phyloP scores from a whole-genome alignment of 352 stramenopile genomes.

The Phytophthora idaei region DNA sequence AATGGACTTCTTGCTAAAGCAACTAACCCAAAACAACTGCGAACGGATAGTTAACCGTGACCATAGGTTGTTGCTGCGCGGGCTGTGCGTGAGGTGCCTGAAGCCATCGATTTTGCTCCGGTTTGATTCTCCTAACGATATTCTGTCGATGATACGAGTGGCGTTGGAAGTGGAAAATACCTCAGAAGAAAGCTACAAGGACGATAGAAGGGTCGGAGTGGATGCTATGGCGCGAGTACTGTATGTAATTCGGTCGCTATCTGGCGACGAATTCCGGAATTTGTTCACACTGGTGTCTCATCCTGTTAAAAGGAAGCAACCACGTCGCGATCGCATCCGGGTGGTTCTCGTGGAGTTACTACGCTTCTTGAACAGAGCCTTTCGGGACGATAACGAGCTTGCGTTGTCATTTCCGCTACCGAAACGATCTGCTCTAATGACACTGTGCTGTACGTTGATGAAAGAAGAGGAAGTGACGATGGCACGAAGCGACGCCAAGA shows the following conservation, averaged over 20 bases:
- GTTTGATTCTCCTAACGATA: conserved; percentile 57
- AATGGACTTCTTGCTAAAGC: conserved; percentile 41
- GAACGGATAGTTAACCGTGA: conserved; percentile 14
- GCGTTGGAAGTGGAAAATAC: conserved; percentile 18
- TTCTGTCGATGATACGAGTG: conserved; percentile 45
- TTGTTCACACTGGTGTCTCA: conserved; percentile 40
- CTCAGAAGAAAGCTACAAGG: background rate
- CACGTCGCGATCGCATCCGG: conserved; percentile 53
- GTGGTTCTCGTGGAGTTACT: conserved; percentile 46
- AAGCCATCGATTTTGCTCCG: conserved; percentile 59
- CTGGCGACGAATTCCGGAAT: conserved; percentile 37
- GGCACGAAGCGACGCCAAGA: conserved; percentile 50
- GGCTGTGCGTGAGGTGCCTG: conserved; percentile 45
- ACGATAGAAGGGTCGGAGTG: conserved; percentile 27
- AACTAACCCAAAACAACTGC: conserved; percentile 32
- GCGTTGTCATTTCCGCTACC: conserved; percentile 16
- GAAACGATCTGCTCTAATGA: conserved; percentile 48
- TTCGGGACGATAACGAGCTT: conserved; percentile 14
- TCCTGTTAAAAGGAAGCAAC: conserved; percentile 52
- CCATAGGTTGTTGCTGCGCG: conserved; percentile 38
- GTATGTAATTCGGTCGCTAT: conserved; percentile 43
- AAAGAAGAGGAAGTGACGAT: conserved; percentile 74
- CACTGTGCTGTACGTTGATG: conserved; percentile 56
- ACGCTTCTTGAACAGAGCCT: conserved; percentile 43
- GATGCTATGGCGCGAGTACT: conserved; percentile 42